These are phyloP conservation scores for Artemisia argyi DNA, from an alignment of 129 eudicot genomes.

Conservation along the genomic window DNA sequence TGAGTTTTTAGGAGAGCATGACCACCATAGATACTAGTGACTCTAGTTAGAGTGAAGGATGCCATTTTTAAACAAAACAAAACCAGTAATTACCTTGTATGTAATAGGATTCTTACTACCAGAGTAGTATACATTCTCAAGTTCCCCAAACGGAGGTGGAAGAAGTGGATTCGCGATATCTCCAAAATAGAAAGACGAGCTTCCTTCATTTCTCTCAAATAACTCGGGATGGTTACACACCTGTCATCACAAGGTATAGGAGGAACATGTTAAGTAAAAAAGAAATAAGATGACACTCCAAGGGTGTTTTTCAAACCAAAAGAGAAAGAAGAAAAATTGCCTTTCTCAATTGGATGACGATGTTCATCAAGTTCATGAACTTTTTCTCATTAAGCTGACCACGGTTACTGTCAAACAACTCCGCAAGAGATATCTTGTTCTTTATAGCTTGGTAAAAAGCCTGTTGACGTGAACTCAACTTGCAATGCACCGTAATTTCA, in stretches of 20 bases:
- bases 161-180: conserved; percentile 80
- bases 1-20: no score
- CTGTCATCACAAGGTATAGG: conserved; percentile 44
- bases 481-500: conserved; percentile 86
- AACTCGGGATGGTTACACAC: conserved; percentile 99
- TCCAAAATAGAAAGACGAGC: conserved; percentile 78
- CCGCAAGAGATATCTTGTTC: conserved; percentile 96
- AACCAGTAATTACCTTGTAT: conserved; percentile 49
- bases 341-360: conserved; percentile 98
- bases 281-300: conserved; percentile 19
- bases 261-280: conserved; percentile 9
- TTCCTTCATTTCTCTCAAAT: conserved; percentile 99
- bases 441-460: conserved; percentile 98
- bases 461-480: conserved; percentile 93
- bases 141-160: conserved; percentile 86
- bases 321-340: conserved; percentile 24
- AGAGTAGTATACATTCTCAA: conserved; percentile 78
- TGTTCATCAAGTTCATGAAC: conserved; percentile 86
- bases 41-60: background rate
- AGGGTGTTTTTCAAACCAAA: background rate
- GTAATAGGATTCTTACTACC: conserved; percentile 87
- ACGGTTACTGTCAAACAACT: conserved; percentile 82
- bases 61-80: background rate
- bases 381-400: conserved; percentile 87
- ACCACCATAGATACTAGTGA: no score